Conservation (phyloP, 1,139 yeast genomes). For the Sugiyamaella xylanicola region DNA sequence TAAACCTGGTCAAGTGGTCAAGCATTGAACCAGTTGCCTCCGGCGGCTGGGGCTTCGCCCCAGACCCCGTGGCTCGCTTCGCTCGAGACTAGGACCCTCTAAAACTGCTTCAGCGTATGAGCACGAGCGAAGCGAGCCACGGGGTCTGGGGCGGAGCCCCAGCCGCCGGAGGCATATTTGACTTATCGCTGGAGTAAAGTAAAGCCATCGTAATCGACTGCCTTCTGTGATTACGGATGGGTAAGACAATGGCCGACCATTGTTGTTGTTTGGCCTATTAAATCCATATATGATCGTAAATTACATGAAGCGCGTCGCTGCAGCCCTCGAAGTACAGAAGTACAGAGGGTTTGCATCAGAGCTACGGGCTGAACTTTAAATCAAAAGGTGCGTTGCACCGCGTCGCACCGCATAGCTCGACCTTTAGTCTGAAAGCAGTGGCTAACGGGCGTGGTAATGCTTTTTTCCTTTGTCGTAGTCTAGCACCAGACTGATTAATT, state of each 20-base stretch:
- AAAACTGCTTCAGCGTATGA: too few species aligned
- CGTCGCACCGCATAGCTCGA: neutral
- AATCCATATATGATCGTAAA: too few species aligned
- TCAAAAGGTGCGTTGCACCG: neutral
- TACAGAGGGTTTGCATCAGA: too few species aligned
- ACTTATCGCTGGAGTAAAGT: too few species aligned
- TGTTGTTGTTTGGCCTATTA: too few species aligned
- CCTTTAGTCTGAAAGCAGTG: neutral
- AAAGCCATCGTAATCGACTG: neutral
- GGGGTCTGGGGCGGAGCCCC: conserved; percentile 9
- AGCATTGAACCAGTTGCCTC: too few species aligned
- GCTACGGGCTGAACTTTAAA: neutral
- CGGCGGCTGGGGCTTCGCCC: conserved; percentile 6
- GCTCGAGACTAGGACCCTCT: neutral
- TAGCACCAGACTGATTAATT: too few species aligned
- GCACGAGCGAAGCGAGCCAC: neutral
- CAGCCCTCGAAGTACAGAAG: too few species aligned
- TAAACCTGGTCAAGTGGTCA: too few species aligned
- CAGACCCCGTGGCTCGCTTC: conserved; percentile 3
- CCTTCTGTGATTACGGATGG: neutral
- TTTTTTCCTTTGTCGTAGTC: too few species aligned
- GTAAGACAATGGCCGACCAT: too few species aligned
- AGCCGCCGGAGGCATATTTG: conserved; percentile 10
- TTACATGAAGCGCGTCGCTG: neutral
- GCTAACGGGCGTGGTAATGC: neutral